Evolutionary conservation across 768 basidiomycete species (phyloP), one percentile per base, ranked within the genome.

Genomic region (Peribolospora baueri): DNA sequence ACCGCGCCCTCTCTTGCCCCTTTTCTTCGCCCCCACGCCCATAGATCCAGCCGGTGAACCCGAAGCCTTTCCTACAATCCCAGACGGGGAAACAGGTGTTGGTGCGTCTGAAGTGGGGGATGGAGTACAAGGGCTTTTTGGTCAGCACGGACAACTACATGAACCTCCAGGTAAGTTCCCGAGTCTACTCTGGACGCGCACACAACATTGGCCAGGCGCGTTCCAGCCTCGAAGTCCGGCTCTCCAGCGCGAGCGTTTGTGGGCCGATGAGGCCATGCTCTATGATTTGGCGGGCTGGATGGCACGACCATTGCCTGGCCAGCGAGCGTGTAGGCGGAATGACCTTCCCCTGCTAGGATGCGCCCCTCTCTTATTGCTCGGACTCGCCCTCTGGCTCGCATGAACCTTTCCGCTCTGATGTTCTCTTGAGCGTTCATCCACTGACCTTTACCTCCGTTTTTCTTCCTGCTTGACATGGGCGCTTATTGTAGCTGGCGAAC

Each of bases 111-210:
- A 98, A 98, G 72, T 98, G 93, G 93, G 93, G 93, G 58, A 75
- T 95, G 52, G 88, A 97, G 66, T 97, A 97, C 75, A 93, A 88
- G 72, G 93, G 93, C 47, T 98, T 93, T 72, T 76, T 98, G 59
- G 93, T 98, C 61, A 90, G 85, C 64, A 95, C 93, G 5, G 93
- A 98, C 69, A 86, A 86, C 9, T 98, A 93, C 72, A 97, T 97
- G 93, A 98, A 98, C 68, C 77, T 98, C 50, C 93, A 98, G 74
- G 91, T 85, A 63, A 57, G 72, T 66, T 42, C 25, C 25, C 25
- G 25, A 25, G 25, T 25, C 25, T 25, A 25, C 25, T 25, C 25
- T 25, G 25, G 25, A 25, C 25, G 25, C 25, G 25, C 25, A 25
- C 25, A 25, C 25, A 25, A 25, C 25, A 25, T 25, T 25, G 25